A percentile compares a stretch with the other conserved stretches of the same genome.
phyloP scores from a whole-genome alignment of 2,329 filamentous ascomycete species.

The Onygenales sp. region DNA sequence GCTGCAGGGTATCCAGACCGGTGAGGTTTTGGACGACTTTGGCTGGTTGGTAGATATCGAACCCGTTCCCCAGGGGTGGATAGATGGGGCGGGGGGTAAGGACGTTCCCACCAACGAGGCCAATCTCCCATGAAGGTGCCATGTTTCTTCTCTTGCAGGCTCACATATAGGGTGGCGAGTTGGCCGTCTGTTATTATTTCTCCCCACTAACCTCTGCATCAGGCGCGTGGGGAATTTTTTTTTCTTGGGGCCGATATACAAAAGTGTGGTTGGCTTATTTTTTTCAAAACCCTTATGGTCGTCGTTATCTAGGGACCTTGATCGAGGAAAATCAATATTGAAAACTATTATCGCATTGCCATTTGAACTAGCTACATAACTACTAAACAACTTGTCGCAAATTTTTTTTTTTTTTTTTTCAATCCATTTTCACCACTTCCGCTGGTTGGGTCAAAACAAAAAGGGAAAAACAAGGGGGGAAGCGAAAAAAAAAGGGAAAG shows the following conservation, averaged over 20 bases:
- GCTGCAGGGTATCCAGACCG: constrained; percentile 77
- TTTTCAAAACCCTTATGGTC: too few species aligned
- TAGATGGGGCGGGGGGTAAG: constrained; percentile 12
- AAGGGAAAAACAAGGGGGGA: neutral
- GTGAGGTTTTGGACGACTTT: constrained; percentile 66
- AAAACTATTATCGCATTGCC: too few species aligned
- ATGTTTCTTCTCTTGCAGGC: neutral
- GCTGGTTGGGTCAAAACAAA: neutral
- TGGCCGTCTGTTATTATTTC: neutral
- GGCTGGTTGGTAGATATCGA: constrained; percentile 53
- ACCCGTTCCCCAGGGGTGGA: constrained; percentile 23
- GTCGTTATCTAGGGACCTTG: too few species aligned
- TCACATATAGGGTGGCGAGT: neutral
- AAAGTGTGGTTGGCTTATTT: too few species aligned
- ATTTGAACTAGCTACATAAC: too few species aligned
- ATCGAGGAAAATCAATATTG: too few species aligned
- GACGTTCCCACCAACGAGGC: constrained; percentile 11
- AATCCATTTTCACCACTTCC: neutral
- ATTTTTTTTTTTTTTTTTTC: too few species aligned
- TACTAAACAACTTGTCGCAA: too few species aligned
- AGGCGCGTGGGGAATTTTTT: too few species aligned
- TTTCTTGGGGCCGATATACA: too few species aligned
- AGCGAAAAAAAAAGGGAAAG: neutral
- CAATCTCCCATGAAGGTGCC: constrained; percentile 19
- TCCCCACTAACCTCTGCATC: too few species aligned